These are phyloP conservation scores for Fusarium pseudoanthophilum DNA, from an alignment of 2,329 filamentous ascomycete species.

Conservation along the genomic window DNA sequence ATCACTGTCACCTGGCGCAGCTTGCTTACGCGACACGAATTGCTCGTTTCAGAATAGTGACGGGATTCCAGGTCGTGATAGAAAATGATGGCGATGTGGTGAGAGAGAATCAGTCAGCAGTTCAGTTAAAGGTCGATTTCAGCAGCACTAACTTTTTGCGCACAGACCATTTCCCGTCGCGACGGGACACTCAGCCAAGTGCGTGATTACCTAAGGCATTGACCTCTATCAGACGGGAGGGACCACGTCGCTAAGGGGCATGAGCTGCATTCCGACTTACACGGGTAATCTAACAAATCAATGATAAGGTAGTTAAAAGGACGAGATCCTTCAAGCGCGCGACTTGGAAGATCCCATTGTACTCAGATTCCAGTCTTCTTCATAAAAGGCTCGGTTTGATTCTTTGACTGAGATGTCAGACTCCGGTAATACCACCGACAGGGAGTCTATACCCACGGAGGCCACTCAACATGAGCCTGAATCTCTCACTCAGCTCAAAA, in stretches of 20 bases:
- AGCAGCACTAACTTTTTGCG: slow-evolving; percentile 40
- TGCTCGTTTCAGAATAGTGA: background rate
- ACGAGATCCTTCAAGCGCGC: background rate
- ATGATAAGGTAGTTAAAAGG: slow-evolving; percentile 2
- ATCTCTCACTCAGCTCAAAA: slow-evolving; percentile 37
- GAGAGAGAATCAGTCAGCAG: slow-evolving; percentile 22
- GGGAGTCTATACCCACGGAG: slow-evolving; percentile 34
- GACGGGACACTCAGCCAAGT: background rate
- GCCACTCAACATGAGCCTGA: slow-evolving; percentile 30
- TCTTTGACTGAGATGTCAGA: slow-evolving; percentile 31
- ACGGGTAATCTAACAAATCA: slow-evolving; percentile 31
- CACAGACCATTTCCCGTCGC: slow-evolving; percentile 33
- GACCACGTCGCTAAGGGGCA: slow-evolving; percentile 41
- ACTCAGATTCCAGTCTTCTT: background rate
- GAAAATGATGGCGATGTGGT: slow-evolving; percentile 14
- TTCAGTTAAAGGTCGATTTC: slow-evolving; percentile 15
- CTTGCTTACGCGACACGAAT: slow-evolving; percentile 13
- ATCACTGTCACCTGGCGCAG: background rate
- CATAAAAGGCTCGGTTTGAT: background rate
- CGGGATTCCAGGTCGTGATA: background rate
- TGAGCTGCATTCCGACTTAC: slow-evolving; percentile 38
- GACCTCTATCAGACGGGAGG: background rate
- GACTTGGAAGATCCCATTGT: background rate
- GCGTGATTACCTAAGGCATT: slow-evolving; percentile 10
- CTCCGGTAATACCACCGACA: slow-evolving; percentile 31